Evolutionary conservation across 176 grass and related monocot species (phyloP), one percentile per base, ranked within the genome.

Genomic region (Aegilops speltoides): DNA sequence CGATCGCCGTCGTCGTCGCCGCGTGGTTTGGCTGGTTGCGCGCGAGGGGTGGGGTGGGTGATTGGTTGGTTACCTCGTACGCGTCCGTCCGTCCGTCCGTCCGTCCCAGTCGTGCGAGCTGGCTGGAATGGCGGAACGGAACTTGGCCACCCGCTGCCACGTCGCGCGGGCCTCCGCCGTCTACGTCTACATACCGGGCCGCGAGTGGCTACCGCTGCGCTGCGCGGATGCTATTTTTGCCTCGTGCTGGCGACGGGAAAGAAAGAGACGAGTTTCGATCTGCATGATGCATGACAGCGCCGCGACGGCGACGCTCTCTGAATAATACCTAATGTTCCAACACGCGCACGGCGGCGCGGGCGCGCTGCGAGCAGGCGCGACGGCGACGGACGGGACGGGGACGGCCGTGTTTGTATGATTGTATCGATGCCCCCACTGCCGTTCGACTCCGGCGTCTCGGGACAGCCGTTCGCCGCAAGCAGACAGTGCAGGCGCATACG

Each of bases 121-220:
- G 14, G 79, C 89, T 83, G 11, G 54, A 77, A 82, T 77, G 70
- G 63, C 73, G 88, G 83, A 59, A 29, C 17, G 17, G 2, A 14
- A 41, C 28, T 4, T 19, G 50, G 16, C 32, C 25, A 68, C 24
- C 25, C 3, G 16, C 64, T 31, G 14, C 78, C 78, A 82, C 72
- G 84, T 81, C 28, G 38, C 20, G 3, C 63, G n/a, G 22, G 1
- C 16, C 52, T 57, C 52, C 17, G 52, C 52, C 52, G 52, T 57
- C 17, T 57, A 3, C 19, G 17, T 57, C 48, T 2, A 2, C 50
- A 6, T 7, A 54, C 50, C 16, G 6, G 50, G 6, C 50, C 16
- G 50, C 50, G 50, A 16, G 46, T 7, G 50, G 50, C 50, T 19
- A 6, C 14, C 14, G 14, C 45, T 48, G 13, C 7, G 48, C 14